Evolutionary conservation across 768 basidiomycete genomes (phyloP), one percentile per base, ranked within the genome.

Genomic region (Tephrocybe sp.): DNA sequence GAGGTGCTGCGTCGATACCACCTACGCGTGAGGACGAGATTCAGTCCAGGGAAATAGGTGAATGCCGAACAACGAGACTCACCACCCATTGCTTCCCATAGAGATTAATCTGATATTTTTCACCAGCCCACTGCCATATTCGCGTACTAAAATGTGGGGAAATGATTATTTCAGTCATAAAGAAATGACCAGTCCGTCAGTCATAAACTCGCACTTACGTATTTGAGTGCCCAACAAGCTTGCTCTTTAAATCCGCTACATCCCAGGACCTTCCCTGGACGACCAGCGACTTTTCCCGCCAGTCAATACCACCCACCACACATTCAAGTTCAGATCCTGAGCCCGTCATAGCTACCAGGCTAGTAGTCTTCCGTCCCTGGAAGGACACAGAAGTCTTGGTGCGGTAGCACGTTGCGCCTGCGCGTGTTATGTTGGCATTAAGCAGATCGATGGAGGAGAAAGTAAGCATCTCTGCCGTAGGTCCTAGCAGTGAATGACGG

Each of bases 61-160:
- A 19, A 5, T 21, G 40, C 8, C 1, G 27, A 11, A 36, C 25
- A 15, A 36, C 15, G n/a, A n/a, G n/a, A n/a, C 46, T 26, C 38
- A 55, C 54, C 34, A 46, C 41, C 54, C 54, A 55, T 27, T 51
- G 49, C 21, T 55, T 55, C 2, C 37, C 49, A 15, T 32, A 16
- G 11, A 55, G 19, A 3, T 44, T 32, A 7, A 51, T 36, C 15
- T 47, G 34, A 19, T 51, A 55, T 13, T 48, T 18, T 9, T 39
- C 22, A 11, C 28, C 45, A 9, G 36, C 49, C 54, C 54, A 55
- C 13, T 44, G 34, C 54, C 54, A 55, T 9, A 55, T 34, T 18
- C 54, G 35, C 19, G 51, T 8, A 40, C 53, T 54, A 34, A 1
- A 18, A 16, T 35, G 25, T 3, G 22, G 21, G 36, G n/a, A 34